Conservation (phyloP, 805 yeast genomes). For the Suhomyces tanzawaensis region DNA sequence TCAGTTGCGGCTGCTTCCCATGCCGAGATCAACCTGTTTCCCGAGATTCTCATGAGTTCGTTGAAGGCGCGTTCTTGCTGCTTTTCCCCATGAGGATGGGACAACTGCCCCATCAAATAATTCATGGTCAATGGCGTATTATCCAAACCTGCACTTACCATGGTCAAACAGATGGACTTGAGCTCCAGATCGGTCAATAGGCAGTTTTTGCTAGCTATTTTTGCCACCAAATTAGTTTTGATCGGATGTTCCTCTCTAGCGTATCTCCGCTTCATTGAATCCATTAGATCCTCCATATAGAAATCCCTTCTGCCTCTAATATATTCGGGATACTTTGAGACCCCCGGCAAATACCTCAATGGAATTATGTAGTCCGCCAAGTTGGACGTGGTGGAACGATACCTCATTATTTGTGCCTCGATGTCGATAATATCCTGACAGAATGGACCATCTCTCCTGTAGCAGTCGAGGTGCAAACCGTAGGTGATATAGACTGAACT, state of each 20-base stretch:
- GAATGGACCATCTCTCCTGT: slow-evolving; percentile 30
- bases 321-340: slow-evolving; percentile 13
- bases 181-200: slow-evolving; percentile 39
- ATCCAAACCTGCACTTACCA: slow-evolving; percentile 79
- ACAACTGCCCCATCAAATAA: slow-evolving; percentile 59
- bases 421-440: slow-evolving; percentile 54
- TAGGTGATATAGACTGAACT: slow-evolving; percentile 52
- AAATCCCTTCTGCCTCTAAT: slow-evolving; percentile 43
- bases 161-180: slow-evolving; percentile 62
- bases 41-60: slow-evolving; percentile 37
- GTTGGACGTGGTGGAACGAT: slow-evolving; percentile 58
- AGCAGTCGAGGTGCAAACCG: slow-evolving; percentile 48
- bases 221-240: slow-evolving; percentile 13
- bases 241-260: neutral
- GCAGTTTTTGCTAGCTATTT: slow-evolving; percentile 9
- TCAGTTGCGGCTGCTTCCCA: slow-evolving; percentile 29
- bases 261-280: slow-evolving; percentile 1
- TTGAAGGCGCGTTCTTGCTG: slow-evolving; percentile 45
- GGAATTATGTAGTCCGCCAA: slow-evolving; percentile 53
- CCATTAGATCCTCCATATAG: slow-evolving; percentile 44
- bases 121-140: slow-evolving; percentile 64
- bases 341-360: slow-evolving; percentile 31
- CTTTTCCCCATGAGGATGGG: slow-evolving; percentile 38
- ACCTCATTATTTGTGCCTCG: slow-evolving; percentile 54
- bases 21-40: slow-evolving; percentile 28